These are phyloP conservation scores for Albophoma yamanashiensis DNA, from an alignment of 2,329 filamentous ascomycete genomes.

Conservation along the genomic window DNA sequence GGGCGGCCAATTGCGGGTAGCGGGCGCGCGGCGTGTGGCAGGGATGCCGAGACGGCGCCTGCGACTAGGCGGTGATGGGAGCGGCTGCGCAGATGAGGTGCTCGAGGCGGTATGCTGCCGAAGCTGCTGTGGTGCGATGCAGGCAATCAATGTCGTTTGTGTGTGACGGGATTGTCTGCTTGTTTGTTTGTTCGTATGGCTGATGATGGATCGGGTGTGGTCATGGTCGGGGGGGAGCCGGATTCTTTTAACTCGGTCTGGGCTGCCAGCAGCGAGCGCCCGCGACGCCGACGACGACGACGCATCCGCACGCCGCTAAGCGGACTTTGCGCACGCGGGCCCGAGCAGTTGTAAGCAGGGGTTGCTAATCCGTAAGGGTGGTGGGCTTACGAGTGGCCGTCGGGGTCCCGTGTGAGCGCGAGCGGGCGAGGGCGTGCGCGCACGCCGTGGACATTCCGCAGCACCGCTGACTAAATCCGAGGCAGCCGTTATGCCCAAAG, in stretches of 20 bases:
- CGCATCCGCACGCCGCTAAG: conserved; percentile 7
- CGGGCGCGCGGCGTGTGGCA: conserved; percentile 10
- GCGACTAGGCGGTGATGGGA: conserved; percentile 8
- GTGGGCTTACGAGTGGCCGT: not conserved
- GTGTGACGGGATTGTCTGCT: not conserved
- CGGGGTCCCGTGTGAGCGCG: not conserved
- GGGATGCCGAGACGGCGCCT: conserved; percentile 11
- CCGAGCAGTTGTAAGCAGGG: conserved; percentile 12
- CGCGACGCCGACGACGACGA: conserved; percentile 5
- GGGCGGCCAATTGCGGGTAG: conserved; percentile 10
- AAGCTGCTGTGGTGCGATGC: not conserved
- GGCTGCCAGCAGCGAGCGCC: not conserved
- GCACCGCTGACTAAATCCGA: conserved; percentile 12
- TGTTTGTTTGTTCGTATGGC: not conserved
- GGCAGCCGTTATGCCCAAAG: not conserved
- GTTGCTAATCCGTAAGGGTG: not conserved
- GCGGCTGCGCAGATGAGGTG: conserved; percentile 15
- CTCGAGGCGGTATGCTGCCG: conserved; percentile 3
- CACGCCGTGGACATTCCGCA: conserved; percentile 5
- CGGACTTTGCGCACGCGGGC: conserved; percentile 22
- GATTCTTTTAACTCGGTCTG: conserved; percentile 15
- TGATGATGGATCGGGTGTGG: not conserved
- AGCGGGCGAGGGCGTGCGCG: not conserved
- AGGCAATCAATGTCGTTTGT: not conserved
- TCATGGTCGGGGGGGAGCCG: conserved; percentile 6